Percentiles rank a stretch among this genome's conserved stretches.
Conservation (phyloP, 78 protist genomes). For the Goniomonas avonlea region DNA sequence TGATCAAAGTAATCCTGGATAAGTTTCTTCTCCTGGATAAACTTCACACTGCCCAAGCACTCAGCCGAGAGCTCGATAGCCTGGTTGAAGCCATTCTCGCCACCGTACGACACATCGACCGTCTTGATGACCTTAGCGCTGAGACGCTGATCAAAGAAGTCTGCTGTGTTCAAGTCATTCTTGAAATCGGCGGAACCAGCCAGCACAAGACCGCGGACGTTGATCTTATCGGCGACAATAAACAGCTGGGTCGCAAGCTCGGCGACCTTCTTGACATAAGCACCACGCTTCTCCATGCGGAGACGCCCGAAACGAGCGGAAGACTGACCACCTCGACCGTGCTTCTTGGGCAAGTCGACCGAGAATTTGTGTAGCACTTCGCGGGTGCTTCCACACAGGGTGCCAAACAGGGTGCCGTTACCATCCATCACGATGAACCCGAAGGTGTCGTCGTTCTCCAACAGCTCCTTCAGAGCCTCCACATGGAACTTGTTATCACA, state of each 20-base stretch:
- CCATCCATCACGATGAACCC: constrained; percentile 96
- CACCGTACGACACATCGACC: constrained; percentile 62
- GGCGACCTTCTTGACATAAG: constrained; percentile 81
- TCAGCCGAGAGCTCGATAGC: constrained; percentile 96
- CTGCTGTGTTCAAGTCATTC: constrained; percentile 61
- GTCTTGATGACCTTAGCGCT: constrained; percentile 68
- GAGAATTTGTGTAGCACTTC: constrained; percentile 86
- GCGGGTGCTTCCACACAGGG: constrained; percentile 87
- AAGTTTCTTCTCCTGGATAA: constrained; percentile 94
- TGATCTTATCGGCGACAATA: constrained; percentile 88
- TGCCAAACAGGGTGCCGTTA: constrained; percentile 79
- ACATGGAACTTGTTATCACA: constrained; percentile 97
- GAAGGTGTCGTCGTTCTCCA: constrained; percentile 87
- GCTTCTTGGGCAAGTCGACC: constrained; percentile 99
- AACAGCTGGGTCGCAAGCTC: constrained; percentile 87
- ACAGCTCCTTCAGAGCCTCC: constrained; percentile 75
- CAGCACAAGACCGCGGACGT: constrained; percentile 90
- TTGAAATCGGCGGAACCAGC: constrained; percentile 99
- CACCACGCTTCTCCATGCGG: constrained; percentile 95
- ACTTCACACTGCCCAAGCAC: constrained; percentile 82
- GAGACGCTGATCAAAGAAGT: constrained; percentile 88
- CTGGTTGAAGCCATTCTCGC: constrained; percentile 98
- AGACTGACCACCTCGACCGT: constrained; percentile 98
- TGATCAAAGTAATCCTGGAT: constrained; percentile 92
- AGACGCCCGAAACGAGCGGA: constrained; percentile 98